Base-by-base conservation (phyloP, 805 yeast genomes). In the Starmerella ratchasimensis region DNA sequence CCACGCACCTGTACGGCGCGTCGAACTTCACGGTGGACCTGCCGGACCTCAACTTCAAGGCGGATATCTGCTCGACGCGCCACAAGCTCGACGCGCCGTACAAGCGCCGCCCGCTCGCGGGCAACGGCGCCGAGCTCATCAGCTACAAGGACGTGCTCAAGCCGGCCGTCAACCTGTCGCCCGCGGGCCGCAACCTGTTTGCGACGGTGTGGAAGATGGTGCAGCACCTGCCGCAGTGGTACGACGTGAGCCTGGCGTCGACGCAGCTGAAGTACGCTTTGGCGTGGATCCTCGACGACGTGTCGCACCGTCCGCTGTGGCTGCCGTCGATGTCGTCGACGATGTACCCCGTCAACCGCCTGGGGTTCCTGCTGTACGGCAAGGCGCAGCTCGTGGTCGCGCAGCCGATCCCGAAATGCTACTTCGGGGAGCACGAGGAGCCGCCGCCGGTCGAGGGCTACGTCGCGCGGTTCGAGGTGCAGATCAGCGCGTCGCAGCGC, bases 371-470 rank as follows among this genome's bases (percentile, higher is more conserved):
- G 19, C 17, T 45, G 33, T 29, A 27, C 21, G 23, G 29, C 5
- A 20, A 23, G 2, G 32, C 42, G 1, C 7, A 5, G 7, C 32
- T 45, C 10, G 26, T 20, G 7, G 5, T 45, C 23, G 31, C 36
- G 3, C 26, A 33, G 15, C 44, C 48, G 4, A 24, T 19, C 11
- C 47, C 48, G 4, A 25, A 26, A 16, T 43, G 48, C 37, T 39
- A 31, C 23, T 32, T 31, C 10, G 38, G 31, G 8, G 34, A 29
- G 11, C 7, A 64, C 15, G 34, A 45, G 1, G 93, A 79, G 51
- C 95, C 95, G 0, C 36, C 59, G 0, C 76, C 94, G 0, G 56
- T 83, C 8, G 97, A 88, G 58, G 97, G 97, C 0, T 84, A 80
- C 53, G 55, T 86, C 16, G 60, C 71, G 3, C 65, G 76, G 34